phyloP scores from a whole-genome alignment of 2,329 filamentous ascomycete species.

The Diaporthe australafricana region DNA sequence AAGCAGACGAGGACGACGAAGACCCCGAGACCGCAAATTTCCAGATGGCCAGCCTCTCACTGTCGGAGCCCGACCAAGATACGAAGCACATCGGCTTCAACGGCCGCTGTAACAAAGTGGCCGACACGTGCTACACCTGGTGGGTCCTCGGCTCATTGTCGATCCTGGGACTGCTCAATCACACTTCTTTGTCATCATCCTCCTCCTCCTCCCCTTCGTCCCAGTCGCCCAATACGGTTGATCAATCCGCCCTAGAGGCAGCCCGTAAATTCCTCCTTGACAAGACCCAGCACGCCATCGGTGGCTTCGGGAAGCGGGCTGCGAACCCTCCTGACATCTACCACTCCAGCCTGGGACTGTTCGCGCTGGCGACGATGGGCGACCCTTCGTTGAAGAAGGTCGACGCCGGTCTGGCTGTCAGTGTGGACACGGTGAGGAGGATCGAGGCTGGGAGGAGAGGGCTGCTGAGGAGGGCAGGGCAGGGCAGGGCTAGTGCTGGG shows the following conservation, averaged over 20 bases:
- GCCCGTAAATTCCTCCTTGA: slow-evolving; percentile 84
- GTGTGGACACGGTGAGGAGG: slow-evolving; percentile 65
- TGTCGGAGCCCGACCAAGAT: slow-evolving; percentile 42
- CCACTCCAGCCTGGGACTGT: slow-evolving; percentile 89
- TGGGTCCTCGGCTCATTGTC: slow-evolving; percentile 80
- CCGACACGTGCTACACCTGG: slow-evolving; percentile 96
- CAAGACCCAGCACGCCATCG: slow-evolving; percentile 87
- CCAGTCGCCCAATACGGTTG: slow-evolving; percentile 39
- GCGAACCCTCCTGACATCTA: slow-evolving; percentile 81
- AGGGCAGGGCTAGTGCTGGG: background rate
- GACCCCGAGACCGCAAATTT: slow-evolving; percentile 44
- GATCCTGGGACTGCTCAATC: slow-evolving; percentile 58
- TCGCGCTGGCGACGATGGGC: slow-evolving; percentile 79
- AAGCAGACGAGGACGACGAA: slow-evolving; percentile 53
- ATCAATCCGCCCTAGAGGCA: slow-evolving; percentile 68
- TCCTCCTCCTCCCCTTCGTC: background rate
- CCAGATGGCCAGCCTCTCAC: slow-evolving; percentile 48
- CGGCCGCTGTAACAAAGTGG: slow-evolving; percentile 89
- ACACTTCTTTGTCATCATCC: slow-evolving; percentile 41
- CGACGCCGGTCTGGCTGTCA: slow-evolving; percentile 83
- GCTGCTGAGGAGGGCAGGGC: slow-evolving; percentile 43
- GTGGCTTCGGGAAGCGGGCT: slow-evolving; percentile 81
- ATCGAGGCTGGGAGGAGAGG: slow-evolving; percentile 60
- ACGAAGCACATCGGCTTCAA: slow-evolving; percentile 77
- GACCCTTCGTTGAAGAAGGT: slow-evolving; percentile 77